phyloP scores from a whole-genome alignment of 257 asterid genomes.

The Lavandula angustifolia region DNA sequence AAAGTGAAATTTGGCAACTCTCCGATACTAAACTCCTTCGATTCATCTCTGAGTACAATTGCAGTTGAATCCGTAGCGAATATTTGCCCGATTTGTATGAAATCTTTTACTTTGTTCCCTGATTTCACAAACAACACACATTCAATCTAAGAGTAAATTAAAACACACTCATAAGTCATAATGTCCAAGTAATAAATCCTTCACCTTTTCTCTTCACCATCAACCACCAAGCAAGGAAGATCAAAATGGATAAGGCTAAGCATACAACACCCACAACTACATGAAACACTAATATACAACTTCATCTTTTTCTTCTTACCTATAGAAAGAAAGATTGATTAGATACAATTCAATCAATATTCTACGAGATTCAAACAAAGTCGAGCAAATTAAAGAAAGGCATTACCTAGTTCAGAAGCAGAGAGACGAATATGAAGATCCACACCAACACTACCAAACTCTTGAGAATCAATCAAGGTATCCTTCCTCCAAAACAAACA shows the following conservation, averaged over 20 bases:
- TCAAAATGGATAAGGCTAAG: slow-evolving; percentile 4
- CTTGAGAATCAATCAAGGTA: slow-evolving; percentile 36
- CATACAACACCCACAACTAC: slow-evolving; percentile 10
- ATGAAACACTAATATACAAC: slow-evolving; percentile 22
- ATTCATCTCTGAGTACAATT: not conserved
- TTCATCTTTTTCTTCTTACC: slow-evolving; percentile 21
- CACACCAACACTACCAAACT: slow-evolving; percentile 33
- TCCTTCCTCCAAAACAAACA: slow-evolving; percentile 43
- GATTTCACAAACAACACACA: not conserved
- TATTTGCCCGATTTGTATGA: slow-evolving; percentile 8
- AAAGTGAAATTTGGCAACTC: slow-evolving; percentile 19
- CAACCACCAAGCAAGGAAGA: slow-evolving; percentile 28
- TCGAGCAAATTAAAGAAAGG: no score
- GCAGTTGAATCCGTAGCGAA: not conserved
- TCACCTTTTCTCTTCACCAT: slow-evolving; percentile 20
- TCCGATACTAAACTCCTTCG: not conserved
- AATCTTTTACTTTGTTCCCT: slow-evolving; percentile 9
- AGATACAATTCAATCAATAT: no score
- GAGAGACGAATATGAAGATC: slow-evolving; percentile 44
- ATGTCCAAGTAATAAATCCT: no score
- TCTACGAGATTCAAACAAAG: no score
- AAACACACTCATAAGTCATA: no score
- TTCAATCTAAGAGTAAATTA: no score
- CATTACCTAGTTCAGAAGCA: slow-evolving; percentile 34
- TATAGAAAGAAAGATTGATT: no score